Percentiles rank a stretch among this genome's conserved stretches.
Conservation (phyloP, 805 yeast genomes). For the Sungouiella blattae region DNA sequence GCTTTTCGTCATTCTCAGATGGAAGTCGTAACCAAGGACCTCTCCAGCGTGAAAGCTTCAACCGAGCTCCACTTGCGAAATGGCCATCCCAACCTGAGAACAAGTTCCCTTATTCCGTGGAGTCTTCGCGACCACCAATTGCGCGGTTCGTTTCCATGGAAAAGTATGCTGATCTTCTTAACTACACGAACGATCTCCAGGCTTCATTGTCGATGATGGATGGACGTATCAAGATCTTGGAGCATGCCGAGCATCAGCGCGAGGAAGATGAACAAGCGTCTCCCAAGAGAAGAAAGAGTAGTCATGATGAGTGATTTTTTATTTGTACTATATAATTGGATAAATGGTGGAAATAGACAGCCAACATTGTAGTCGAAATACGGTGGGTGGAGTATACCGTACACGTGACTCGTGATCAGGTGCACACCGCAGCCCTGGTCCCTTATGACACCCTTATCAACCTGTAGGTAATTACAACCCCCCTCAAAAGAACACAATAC, state of each 20-base stretch:
- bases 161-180: slow-evolving; percentile 33
- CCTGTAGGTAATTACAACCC: slow-evolving; percentile 3
- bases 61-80: background rate
- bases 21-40: background rate
- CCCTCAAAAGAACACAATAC: too few species aligned
- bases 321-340: too few species aligned
- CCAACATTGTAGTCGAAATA: too few species aligned
- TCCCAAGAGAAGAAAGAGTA: too few species aligned
- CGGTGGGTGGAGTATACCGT: too few species aligned
- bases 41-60: background rate
- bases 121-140: background rate
- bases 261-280: background rate
- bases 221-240: slow-evolving; percentile 7
- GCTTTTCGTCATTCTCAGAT: background rate
- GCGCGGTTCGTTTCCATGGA: slow-evolving; percentile 21
- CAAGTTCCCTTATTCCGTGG: too few species aligned
- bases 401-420: too few species aligned
- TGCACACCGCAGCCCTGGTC: too few species aligned
- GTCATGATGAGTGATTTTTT: too few species aligned
- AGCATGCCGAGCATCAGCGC: background rate
- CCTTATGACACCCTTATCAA: slow-evolving; percentile 3
- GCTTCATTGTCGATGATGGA: slow-evolving; percentile 15
- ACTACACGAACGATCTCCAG: slow-evolving; percentile 31
- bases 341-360: too few species aligned
- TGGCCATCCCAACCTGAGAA: background rate